These are phyloP conservation scores for Globisporangium barbulae DNA, from an alignment of 352 stramenopile species.

Conservation along the genomic window DNA sequence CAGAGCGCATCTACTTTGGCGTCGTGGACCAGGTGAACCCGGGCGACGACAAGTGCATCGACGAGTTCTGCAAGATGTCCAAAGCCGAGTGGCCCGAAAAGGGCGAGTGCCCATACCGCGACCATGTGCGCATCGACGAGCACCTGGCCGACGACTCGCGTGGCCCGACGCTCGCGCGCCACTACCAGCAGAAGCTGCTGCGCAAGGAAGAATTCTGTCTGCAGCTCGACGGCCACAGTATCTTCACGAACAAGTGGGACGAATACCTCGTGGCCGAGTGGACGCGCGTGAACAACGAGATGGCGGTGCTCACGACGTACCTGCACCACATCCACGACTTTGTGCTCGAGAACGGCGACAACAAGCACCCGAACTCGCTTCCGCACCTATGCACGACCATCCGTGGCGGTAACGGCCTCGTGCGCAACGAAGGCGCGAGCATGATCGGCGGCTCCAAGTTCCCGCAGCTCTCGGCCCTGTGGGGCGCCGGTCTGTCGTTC, in stretches of 20 bases:
- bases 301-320: conserved; percentile 81
- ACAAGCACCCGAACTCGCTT: conserved; percentile 51
- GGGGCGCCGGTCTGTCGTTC: conserved; percentile 78
- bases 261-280: conserved; percentile 69
- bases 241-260: conserved; percentile 87
- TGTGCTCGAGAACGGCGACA: conserved; percentile 74
- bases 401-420: conserved; percentile 56
- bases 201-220: conserved; percentile 80
- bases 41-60: conserved; percentile 62
- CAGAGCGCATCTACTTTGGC: conserved; percentile 73
- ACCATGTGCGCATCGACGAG: conserved; percentile 74
- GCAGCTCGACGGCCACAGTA: conserved; percentile 79
- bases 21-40: conserved; percentile 82
- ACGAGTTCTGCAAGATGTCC: conserved; percentile 79
- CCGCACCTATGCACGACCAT: conserved; percentile 77
- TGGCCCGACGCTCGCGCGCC: conserved; percentile 71
- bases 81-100: conserved; percentile 58
- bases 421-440: conserved; percentile 74
- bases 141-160: conserved; percentile 64
- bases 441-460: conserved; percentile 77
- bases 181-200: conserved; percentile 80
- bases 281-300: conserved; percentile 76
- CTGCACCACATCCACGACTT: conserved; percentile 83
- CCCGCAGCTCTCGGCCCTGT: conserved; percentile 68
- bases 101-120: conserved; percentile 59